A percentile compares a stretch with the other conserved stretches of the same genome.
Evolutionary conservation across 148 eudicot species (phyloP).

Genomic region (Cornus suecica): DNA sequence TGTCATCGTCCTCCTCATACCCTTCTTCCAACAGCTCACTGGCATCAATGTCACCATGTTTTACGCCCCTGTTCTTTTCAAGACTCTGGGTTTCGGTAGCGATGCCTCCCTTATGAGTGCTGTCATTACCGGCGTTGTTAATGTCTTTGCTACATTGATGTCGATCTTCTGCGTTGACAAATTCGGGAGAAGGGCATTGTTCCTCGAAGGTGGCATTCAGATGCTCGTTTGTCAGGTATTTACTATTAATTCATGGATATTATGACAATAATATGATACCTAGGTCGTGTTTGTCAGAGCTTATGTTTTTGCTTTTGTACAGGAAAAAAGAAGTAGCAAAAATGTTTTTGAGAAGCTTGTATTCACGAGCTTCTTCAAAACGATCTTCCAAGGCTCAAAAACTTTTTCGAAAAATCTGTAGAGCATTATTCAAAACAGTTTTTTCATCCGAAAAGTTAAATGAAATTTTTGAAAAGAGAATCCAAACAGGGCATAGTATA

Average conservation of each 20-base stretch:
- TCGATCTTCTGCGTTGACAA: conserved; percentile 27
- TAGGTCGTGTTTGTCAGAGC: no score
- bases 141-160: conserved; percentile 20
- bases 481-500: no score
- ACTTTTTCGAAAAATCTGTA: no score
- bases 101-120: conserved; percentile 35
- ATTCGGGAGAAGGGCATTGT: conserved; percentile 26
- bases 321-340: no score
- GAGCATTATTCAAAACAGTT: no score
- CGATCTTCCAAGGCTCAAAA: no score
- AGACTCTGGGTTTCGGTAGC: conserved; percentile 33
- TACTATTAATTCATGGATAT: not conserved
- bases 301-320: no score
- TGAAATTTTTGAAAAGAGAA: no score
- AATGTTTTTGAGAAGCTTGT: no score
- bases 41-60: conserved; percentile 48
- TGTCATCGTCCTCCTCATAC: conserved; percentile 18
- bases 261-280: no score
- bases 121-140: conserved; percentile 26
- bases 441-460: no score
- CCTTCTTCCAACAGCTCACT: conserved; percentile 40
- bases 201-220: conserved; percentile 36
- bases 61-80: conserved; percentile 39
- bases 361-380: no score
- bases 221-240: conserved; percentile 26